A percentile compares a stretch with the other conserved stretches of the same genome.
Conservation (phyloP, 1,284 basidiomycete species). For the Lentinula novae-zelandiae region DNA sequence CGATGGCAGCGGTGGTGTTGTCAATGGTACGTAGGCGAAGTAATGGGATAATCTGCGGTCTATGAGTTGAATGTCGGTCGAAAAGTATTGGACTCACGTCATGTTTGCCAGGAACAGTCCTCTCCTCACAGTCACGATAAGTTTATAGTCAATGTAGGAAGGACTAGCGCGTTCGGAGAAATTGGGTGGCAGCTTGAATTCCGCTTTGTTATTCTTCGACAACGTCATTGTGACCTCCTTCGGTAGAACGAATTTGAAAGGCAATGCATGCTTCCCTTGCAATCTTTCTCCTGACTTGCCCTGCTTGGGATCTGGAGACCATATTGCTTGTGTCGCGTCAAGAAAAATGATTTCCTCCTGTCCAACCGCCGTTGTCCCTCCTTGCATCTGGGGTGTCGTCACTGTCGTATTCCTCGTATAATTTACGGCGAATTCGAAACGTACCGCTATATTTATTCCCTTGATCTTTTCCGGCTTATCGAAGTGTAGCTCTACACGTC, state of each 20-base stretch:
- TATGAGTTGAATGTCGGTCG: not conserved
- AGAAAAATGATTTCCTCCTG: constrained; percentile 43
- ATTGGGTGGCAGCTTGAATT: constrained; percentile 41
- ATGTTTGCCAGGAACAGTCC: constrained; percentile 39
- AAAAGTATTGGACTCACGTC: constrained; percentile 26
- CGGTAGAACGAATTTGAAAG: constrained; percentile 43
- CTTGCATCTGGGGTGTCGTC: constrained; percentile 31
- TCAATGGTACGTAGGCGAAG: constrained; percentile 39
- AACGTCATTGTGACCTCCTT: constrained; percentile 32
- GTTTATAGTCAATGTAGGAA: constrained; percentile 46
- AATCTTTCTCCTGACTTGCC: constrained; percentile 29
- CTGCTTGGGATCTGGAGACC: constrained; percentile 28
- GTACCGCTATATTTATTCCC: constrained; percentile 38
- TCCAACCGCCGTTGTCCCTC: constrained; percentile 38
- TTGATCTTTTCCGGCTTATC: constrained; percentile 43
- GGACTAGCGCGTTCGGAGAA: constrained; percentile 43
- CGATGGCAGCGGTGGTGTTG: constrained; percentile 42
- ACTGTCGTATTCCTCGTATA: not conserved
- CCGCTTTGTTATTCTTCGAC: constrained; percentile 23
- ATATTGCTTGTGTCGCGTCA: constrained; percentile 31
- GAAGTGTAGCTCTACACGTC: constrained; percentile 41
- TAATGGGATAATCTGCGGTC: constrained; percentile 26
- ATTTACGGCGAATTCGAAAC: constrained; percentile 12
- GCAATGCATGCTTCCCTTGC: constrained; percentile 39
- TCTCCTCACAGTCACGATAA: constrained; percentile 44